Evolutionary conservation across 2,329 filamentous ascomycete species (phyloP), one percentile per base, ranked within the genome.

Genomic region (Sclerotinia spermophila): DNA sequence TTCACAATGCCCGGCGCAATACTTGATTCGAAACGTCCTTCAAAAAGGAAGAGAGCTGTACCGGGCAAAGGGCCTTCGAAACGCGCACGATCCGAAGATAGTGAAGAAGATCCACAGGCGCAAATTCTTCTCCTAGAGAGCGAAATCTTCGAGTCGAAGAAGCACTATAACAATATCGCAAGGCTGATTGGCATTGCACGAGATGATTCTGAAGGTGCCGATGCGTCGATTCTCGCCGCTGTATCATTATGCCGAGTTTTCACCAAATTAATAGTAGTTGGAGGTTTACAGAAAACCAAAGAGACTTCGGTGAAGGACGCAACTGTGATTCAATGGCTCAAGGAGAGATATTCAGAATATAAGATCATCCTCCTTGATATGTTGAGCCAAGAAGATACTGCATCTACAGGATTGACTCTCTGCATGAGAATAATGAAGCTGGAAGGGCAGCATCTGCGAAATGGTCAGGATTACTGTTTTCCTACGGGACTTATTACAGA

Each of bases 121-220:
- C 86, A 88, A 73, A 92, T 97, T 71, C 82, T 95, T 56, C 82
- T 88, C 68, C 86, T 97, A 69, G 94, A 97, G 82, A 85, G 88
- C 73, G 90, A 92, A 71, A 94, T 98, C 69, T 82, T 94, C 73
- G 90, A 96, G 80, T 97, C 94, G 65, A 92, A 89, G 78, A 93
- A 94, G 80, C 88, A 97, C 81, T 97, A 96, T 85, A 97, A 97
- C 84, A 93, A 97, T 79, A 95, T 98, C 77, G 86, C 88, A 11
- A 87, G 86, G 17, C 82, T 98, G 51, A 83, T 97, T 60, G 85
- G 85, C 56, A 86, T 89, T 76, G 81, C 88, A 51, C 79, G 86
- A 77, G 83, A 82, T 48, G 82, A 83, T 48, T 81, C 85, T 3
- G 79, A 83, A 30, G 83, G 86, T 27, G 80, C 83, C 2, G 86